Base-by-base conservation (phyloP, 805 yeast genomes). In the Clavispora fructus region DNA sequence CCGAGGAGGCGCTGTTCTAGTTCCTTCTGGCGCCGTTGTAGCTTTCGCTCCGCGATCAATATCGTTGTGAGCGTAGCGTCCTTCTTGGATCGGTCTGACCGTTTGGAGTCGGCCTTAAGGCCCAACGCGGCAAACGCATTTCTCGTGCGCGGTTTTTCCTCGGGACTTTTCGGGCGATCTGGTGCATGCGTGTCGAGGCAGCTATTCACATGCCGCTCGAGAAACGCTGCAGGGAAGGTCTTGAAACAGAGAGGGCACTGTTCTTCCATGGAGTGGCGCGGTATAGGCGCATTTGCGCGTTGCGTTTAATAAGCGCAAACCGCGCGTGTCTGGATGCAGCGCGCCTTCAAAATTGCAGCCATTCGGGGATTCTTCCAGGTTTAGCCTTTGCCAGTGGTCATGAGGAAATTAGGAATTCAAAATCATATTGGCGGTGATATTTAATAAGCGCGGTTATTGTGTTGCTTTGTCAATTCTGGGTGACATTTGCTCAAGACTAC, bases 151-250 rank as follows among this genome's bases (percentile, higher is more conserved):
- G 33, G 26, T 29, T 16, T 35, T 32, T 46, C 43, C 23, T 28
- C 29, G 6, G 39, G 16, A 5, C 25, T 16, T n/a, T 14, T 39
- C 14, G 40, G 42, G 6, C 44, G 25, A 12, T 42, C 46, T 32
- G 43, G 48, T 27, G 61, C 69, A 16, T 54, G 61, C 6, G 56
- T 55, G 45, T 71, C 77, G 44, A 71, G 58, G 45, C 77, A 71
- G 13, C 56, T 43, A 44, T 71, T 71, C 12, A 70, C 77, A 45
- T 71, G 77, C 19, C 66, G 53, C 50, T 70, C 75, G 7, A 71
- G 56, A 16, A 62, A 53, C 6, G 45, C 45, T 6, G 44, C 44
- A 3, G 62, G 54, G 29, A 69, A 58, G 6, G 23, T 28, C 45
- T 60, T 58, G 35, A 51, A 48, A 48, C 77, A 71, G 17, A 71